These are phyloP conservation scores for Globisporangium perplexum DNA, from an alignment of 352 stramenopile species.

Conservation along the genomic window DNA sequence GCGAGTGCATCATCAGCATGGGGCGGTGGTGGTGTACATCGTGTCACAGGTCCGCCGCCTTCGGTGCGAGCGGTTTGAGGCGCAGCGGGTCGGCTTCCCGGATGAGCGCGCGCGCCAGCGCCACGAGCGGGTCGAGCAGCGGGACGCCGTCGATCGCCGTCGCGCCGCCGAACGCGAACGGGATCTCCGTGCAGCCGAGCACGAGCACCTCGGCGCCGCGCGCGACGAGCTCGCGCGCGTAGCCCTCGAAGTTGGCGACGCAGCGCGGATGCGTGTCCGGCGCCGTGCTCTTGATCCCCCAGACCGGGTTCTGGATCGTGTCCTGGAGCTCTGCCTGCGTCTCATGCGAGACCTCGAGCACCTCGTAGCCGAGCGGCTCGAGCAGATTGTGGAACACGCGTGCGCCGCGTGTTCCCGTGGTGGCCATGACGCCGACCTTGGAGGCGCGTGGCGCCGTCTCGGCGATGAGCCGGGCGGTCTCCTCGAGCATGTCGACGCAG, in stretches of 20 bases:
- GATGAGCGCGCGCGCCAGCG: constrained; percentile 40
- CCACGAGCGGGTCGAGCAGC: constrained; percentile 39
- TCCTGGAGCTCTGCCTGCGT: constrained; percentile 40
- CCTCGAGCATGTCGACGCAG: constrained; percentile 41
- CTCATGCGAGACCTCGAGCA: constrained; percentile 27
- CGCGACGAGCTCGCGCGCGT: constrained; percentile 24
- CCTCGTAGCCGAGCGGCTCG: constrained; percentile 28
- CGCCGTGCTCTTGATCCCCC: constrained; percentile 51
- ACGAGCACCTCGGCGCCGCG: constrained; percentile 34
- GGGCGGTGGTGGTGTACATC: background rate
- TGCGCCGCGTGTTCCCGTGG: constrained; percentile 28
- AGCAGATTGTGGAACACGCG: constrained; percentile 38
- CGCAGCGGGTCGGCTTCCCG: constrained; percentile 35
- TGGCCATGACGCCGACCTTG: constrained; percentile 38
- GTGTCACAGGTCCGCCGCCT: background rate
- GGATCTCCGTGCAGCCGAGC: constrained; percentile 49
- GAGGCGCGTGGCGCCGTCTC: constrained; percentile 19
- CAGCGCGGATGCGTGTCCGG: constrained; percentile 27
- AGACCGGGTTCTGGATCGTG: constrained; percentile 40
- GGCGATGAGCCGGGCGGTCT: constrained; percentile 27
- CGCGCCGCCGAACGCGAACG: constrained; percentile 28
- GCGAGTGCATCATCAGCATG: no score
- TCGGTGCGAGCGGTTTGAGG: constrained; percentile 24
- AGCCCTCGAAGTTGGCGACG: constrained; percentile 35
- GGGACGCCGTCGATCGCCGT: constrained; percentile 26